Evolutionary conservation across 2,329 filamentous ascomycete genomes (phyloP).

Genomic region (Diaporthe citriasiana): DNA sequence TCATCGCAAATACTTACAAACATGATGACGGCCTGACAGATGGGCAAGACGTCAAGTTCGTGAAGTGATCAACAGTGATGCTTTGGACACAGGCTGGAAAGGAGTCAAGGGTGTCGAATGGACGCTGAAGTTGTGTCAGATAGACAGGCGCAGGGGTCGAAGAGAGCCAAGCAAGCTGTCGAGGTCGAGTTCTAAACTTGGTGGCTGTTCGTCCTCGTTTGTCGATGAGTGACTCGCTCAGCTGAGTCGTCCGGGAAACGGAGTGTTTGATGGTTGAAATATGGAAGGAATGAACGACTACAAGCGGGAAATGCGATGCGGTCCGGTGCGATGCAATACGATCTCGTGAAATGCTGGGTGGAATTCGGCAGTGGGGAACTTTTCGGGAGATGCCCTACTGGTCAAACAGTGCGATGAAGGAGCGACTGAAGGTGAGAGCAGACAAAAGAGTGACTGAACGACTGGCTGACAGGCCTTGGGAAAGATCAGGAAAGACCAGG

Average conservation of each 20-base stretch:
- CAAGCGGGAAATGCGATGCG: constrained; percentile 4
- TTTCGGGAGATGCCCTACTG: background rate
- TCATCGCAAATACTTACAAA: constrained; percentile 31
- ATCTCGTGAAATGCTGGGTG: background rate
- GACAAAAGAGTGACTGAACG: constrained; percentile 1
- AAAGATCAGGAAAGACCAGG: background rate
- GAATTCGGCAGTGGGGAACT: constrained; percentile 3
- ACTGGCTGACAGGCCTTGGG: constrained; percentile 16
- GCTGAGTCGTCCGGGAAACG: constrained; percentile 7
- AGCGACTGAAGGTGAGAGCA: constrained; percentile 34
- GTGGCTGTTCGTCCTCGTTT: background rate
- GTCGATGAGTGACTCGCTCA: background rate
- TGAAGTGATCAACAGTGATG: constrained; percentile 3
- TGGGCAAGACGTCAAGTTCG: background rate
- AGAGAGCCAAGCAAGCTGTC: background rate
- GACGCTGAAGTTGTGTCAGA: constrained; percentile 9
- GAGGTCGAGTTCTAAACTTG: constrained; percentile 14
- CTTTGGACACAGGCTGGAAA: background rate
- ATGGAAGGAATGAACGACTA: background rate
- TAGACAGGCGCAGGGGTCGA: constrained; percentile 23
- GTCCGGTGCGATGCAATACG: background rate
- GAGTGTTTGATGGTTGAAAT: background rate
- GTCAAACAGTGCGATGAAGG: constrained; percentile 29
- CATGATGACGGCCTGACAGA: constrained; percentile 7
- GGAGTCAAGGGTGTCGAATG: background rate